phyloP scores from a whole-genome alignment of 1,139 yeast genomes.

The Pneumocystis canis region DNA sequence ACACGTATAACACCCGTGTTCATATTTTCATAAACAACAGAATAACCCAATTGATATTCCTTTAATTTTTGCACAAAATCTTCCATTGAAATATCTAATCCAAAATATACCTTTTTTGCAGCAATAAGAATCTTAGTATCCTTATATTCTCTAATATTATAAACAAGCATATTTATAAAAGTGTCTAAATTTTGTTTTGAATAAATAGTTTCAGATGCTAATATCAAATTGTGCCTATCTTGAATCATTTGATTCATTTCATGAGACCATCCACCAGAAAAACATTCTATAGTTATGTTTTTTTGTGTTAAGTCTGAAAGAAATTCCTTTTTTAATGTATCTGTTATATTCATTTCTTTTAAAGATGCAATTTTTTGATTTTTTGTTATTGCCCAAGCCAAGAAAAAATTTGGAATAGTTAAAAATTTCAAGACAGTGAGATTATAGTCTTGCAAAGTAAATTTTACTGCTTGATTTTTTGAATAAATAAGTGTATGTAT shows the following conservation, averaged over 20 bases:
- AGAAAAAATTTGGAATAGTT: background rate
- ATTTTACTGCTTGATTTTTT: background rate
- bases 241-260: background rate
- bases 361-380: background rate
- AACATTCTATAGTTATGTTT: background rate
- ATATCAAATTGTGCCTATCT: background rate
- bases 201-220: background rate
- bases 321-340: background rate
- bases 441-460: background rate
- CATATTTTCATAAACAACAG: background rate
- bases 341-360: background rate
- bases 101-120: background rate
- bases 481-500: background rate
- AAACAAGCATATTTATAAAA: background rate
- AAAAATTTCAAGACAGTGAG: background rate
- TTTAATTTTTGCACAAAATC: background rate
- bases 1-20: background rate
- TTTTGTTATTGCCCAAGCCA: background rate
- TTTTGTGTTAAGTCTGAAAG: background rate
- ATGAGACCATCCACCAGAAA: slow-evolving; percentile 1
- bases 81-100: background rate
- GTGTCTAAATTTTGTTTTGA: background rate
- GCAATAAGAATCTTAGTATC: background rate
- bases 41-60: background rate
- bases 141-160: background rate